Conservation (phyloP, 106 monocot species). For the Gastrodia elata region DNA sequence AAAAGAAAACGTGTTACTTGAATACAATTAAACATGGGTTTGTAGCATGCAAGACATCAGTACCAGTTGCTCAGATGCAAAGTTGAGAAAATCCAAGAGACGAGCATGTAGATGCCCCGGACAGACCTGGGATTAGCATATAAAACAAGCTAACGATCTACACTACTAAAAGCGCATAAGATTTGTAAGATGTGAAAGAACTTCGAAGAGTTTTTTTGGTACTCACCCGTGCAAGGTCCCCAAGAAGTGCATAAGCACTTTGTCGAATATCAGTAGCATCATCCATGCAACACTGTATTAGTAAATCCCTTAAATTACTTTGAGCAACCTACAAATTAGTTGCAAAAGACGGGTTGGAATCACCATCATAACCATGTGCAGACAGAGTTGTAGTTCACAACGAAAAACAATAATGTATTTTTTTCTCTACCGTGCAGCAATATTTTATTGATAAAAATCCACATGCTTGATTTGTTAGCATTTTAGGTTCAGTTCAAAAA, state of each 20-base stretch:
- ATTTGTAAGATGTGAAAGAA: background rate
- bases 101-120: slow-evolving; percentile 82
- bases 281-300: slow-evolving; percentile 93
- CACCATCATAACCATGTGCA: background rate
- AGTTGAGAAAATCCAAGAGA: slow-evolving; percentile 68
- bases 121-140: slow-evolving; percentile 57
- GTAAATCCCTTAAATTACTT: slow-evolving; percentile 83
- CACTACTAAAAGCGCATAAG: slow-evolving; percentile 2
- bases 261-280: slow-evolving; percentile 82
- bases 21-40: background rate
- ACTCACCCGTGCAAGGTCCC: slow-evolving; percentile 92
- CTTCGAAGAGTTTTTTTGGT: background rate
- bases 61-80: slow-evolving; percentile 93
- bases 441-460: background rate
- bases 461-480: background rate
- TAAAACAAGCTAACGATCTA: too few species aligned
- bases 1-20: background rate
- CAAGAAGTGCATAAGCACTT: slow-evolving; percentile 96
- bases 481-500: background rate
- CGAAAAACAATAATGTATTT: background rate
- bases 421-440: background rate
- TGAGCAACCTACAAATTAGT: slow-evolving; percentile 55
- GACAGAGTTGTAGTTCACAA: background rate
- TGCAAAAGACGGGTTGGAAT: background rate
- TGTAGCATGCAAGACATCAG: background rate